Evolutionary conservation across 257 asterid species (phyloP).

Genomic region (Fraxinus americana): DNA sequence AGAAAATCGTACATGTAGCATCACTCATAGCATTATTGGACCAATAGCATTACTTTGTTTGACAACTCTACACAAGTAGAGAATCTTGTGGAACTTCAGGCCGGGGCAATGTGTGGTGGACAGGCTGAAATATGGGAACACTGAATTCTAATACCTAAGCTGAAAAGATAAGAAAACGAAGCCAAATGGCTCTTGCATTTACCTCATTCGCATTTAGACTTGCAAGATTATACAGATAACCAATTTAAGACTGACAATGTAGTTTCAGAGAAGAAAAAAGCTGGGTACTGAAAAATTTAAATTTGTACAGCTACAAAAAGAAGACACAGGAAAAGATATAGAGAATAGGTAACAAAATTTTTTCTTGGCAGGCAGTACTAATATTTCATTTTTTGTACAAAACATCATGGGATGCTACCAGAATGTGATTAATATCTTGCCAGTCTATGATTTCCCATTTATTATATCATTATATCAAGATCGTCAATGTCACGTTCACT

Average conservation of each 20-base stretch:
- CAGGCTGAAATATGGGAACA: too few species aligned
- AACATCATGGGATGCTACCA: slow-evolving; percentile 30
- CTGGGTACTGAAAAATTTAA: slow-evolving; percentile 31
- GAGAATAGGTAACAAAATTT: slow-evolving; percentile 52
- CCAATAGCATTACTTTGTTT: too few species aligned
- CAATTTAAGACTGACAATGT: neutral
- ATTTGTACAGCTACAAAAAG: slow-evolving; percentile 37
- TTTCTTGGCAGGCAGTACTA: slow-evolving; percentile 36
- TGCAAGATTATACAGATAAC: neutral
- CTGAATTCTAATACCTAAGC: slow-evolving; percentile 18
- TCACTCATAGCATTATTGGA: too few species aligned
- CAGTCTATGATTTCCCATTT: slow-evolving; percentile 3
- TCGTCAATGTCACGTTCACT: neutral
- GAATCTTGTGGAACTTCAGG: too few species aligned
- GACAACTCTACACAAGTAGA: too few species aligned
- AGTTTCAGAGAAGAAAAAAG: slow-evolving; percentile 41
- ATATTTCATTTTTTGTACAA: slow-evolving; percentile 44
- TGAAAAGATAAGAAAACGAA: slow-evolving; percentile 39
- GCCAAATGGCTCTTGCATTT: neutral
- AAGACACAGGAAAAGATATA: neutral
- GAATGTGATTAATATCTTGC: slow-evolving; percentile 42
- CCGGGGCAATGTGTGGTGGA: too few species aligned
- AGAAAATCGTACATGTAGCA: too few species aligned
- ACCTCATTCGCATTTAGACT: neutral
- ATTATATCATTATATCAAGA: slow-evolving; percentile 5